Percentiles rank a stretch among this genome's conserved stretches.
phyloP scores from a whole-genome alignment of 129 eudicot species.

The Oenanthe sinensis region DNA sequence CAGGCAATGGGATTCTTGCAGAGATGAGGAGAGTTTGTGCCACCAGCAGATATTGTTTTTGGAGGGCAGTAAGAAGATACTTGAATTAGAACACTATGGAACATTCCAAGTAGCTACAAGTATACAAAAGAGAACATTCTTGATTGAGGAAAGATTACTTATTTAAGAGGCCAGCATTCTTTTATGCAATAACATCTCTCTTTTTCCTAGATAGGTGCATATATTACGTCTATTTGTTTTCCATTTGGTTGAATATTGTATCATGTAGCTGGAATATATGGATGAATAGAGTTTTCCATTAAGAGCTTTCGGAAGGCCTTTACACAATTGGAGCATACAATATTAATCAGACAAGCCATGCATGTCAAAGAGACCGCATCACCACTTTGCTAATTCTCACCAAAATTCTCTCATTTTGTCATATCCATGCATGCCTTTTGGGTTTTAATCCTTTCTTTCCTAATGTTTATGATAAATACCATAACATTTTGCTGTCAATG shows the following conservation, averaged over 20 bases:
- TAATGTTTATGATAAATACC: not conserved
- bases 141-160: conserved; percentile 1
- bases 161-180: conserved; percentile 12
- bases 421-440: not conserved
- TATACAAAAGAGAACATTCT: conserved; percentile 18
- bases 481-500: not conserved
- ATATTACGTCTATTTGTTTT: not conserved
- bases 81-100: conserved; percentile 10
- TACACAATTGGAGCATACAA: not conserved
- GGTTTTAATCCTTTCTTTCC: not conserved
- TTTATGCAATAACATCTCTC: conserved; percentile 1
- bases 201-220: not conserved
- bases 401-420: not conserved
- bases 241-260: not conserved
- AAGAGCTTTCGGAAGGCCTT: not conserved
- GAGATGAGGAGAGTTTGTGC: conserved; percentile 40
- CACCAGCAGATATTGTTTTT: not conserved
- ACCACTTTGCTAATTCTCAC: not conserved
- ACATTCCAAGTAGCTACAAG: conserved; percentile 16
- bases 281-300: not conserved
- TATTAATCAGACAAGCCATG: not conserved
- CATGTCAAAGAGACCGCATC: not conserved
- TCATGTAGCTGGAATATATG: not conserved
- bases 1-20: conserved; percentile 89
- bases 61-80: conserved; percentile 13